phyloP scores from a whole-genome alignment of 2,329 filamentous ascomycete genomes.

The Botrytis fragariae region DNA sequence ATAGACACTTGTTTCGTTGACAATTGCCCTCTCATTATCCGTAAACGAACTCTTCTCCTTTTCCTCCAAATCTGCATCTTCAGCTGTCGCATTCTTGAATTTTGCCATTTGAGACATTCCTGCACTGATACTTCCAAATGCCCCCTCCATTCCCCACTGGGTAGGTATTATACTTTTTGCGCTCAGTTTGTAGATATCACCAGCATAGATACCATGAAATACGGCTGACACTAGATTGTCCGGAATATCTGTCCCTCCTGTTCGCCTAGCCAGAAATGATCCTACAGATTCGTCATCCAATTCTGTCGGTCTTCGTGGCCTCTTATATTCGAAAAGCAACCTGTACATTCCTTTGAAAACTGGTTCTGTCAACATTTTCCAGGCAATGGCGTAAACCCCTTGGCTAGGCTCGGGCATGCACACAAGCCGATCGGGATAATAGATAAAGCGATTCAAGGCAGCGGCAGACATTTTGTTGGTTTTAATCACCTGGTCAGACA shows the following conservation, averaged over 20 bases:
- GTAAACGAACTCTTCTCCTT: not conserved
- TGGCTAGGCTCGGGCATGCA: conserved; percentile 51
- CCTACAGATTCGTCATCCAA: conserved; percentile 69
- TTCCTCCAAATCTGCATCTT: conserved; percentile 9
- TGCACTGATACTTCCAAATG: conserved; percentile 26
- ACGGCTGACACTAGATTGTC: conserved; percentile 74
- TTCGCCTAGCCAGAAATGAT: conserved; percentile 57
- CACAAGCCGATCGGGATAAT: conserved; percentile 82
- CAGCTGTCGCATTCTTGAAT: not conserved
- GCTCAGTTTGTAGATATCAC: conserved; percentile 80
- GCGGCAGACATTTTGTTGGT: conserved; percentile 51
- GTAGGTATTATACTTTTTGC: conserved; percentile 53
- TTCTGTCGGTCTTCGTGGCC: conserved; percentile 37
- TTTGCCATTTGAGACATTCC: not conserved
- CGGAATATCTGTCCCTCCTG: conserved; percentile 53
- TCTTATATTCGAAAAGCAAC: conserved; percentile 35
- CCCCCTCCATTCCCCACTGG: conserved; percentile 30
- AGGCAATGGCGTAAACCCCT: conserved; percentile 37
- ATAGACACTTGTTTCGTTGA: conserved; percentile 40
- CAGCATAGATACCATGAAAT: conserved; percentile 88
- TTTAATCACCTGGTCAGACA: conserved; percentile 55
- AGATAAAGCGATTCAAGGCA: conserved; percentile 71
- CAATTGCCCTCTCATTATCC: conserved; percentile 1
- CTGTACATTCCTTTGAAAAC: conserved; percentile 48
- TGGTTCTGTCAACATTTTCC: conserved; percentile 50